Conservation (phyloP, 2,329 filamentous ascomycete species). For the Pyrenochaeta sp. region DNA sequence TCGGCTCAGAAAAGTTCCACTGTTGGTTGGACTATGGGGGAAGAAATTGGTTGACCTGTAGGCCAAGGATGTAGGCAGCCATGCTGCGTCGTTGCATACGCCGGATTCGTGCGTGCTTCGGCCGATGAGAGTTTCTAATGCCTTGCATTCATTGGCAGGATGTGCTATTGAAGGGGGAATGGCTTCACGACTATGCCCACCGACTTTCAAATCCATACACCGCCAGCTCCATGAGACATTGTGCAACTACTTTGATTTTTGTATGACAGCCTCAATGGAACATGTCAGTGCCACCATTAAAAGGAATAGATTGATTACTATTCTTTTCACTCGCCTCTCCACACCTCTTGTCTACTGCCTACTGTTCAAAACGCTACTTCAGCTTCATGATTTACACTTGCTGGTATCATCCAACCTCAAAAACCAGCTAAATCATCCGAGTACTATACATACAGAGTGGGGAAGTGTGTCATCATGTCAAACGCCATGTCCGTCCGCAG, state of each 20-base stretch:
- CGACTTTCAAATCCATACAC: no score
- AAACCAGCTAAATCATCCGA: slow-evolving; percentile 10
- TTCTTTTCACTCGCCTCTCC: background rate
- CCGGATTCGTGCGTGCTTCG: no score
- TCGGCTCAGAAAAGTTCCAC: slow-evolving; percentile 17
- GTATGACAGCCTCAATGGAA: background rate
- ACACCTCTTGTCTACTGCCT: background rate
- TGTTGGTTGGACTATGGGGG: slow-evolving; percentile 6
- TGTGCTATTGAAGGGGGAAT: no score
- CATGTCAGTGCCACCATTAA: background rate
- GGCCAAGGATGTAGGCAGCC: background rate
- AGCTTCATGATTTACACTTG: slow-evolving; percentile 9
- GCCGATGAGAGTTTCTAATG: no score
- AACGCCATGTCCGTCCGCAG: slow-evolving; percentile 17
- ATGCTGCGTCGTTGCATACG: no score
- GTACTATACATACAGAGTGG: slow-evolving; percentile 41
- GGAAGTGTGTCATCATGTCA: slow-evolving; percentile 33
- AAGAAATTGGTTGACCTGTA: background rate
- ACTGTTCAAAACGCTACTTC: background rate
- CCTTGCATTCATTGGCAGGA: no score
- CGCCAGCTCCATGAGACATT: no score
- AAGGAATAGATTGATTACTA: background rate
- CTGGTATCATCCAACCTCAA: slow-evolving; percentile 6
- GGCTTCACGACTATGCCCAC: no score
- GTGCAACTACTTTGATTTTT: no score